Base-by-base conservation (phyloP, 345 rosid species). In the Mallotus nudiflorus region DNA sequence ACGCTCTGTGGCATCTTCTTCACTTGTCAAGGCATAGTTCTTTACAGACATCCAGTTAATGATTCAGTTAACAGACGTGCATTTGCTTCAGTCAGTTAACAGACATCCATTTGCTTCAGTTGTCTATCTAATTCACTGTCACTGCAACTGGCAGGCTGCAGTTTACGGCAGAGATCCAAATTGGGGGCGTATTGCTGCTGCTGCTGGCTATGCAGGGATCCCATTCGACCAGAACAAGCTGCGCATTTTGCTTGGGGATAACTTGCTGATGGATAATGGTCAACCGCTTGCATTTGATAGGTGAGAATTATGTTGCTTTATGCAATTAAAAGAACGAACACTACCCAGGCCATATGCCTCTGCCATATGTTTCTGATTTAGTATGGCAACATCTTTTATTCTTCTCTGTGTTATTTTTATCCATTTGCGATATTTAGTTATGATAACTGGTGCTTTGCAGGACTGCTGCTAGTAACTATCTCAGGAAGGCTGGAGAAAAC, bases 171-270 rank as follows among this genome's bases (percentile, higher is more conserved):
- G 96, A 88, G 98, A 95, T 82, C 98, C 98, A 6, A 89, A 95
- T 70, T 90, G 97, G 99, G 98, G 99, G 45, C 86, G 96, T 11
- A 90, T 92, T 67, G 99, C 99, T 76, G 84, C 86, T 75, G 99
- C 99, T 78, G 97, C 91, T 37, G 98, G 97, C 65, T 89, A 88
- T 77, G 85, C 99, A 0, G 98, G 91, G 57, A 75, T 89, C 76
- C 60, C 87, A 55, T 95, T 95, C 73, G 28, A 75, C 66, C 85
- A 69, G 79, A 83, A 86, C 77, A 81, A 85, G 54, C 87, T 89
- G 3, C 81, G 56, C 56, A 90, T 95, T 80, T 59, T 75, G 60
- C 96, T 95, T 11, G 96, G 97, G 68, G 88, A 92, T 77, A 78
- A 87, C 72, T 81, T 90, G 74, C 97, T 95, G 75, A 95, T 92